phyloP scores from a whole-genome alignment of 129 eudicot genomes.

The Centaurea solstitialis region DNA sequence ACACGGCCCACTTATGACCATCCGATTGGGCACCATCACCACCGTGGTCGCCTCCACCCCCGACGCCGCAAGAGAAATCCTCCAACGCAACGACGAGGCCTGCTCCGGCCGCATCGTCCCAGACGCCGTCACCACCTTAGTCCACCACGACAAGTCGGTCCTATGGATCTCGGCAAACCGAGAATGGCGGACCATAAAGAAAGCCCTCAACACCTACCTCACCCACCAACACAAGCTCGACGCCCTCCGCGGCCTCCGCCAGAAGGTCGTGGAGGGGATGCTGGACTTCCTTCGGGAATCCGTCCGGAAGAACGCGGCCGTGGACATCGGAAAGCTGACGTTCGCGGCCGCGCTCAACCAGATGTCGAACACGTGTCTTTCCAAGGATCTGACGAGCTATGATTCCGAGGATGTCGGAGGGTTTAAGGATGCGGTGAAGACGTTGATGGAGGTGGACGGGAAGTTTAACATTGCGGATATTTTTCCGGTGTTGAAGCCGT shows the following conservation, averaged over 20 bases:
- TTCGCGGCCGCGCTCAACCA: conserved; percentile 42
- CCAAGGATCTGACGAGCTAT: conserved; percentile 29
- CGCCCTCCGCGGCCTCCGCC: conserved; percentile 22
- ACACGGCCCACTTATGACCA: conserved; percentile 24
- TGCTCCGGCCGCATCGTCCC: conserved; percentile 39
- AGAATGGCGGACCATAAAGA: conserved; percentile 38
- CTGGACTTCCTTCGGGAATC: conserved; percentile 17
- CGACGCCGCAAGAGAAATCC: conserved; percentile 29
- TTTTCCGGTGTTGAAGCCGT: conserved; percentile 31
- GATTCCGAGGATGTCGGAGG: conserved; percentile 13
- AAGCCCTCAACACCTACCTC: conserved; percentile 23
- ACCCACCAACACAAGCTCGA: conserved; percentile 28
- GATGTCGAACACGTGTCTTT: conserved; percentile 44
- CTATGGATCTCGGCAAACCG: conserved; percentile 32
- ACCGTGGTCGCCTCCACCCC: conserved; percentile 10
- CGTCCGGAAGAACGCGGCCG: not conserved
- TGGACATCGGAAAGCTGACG: conserved; percentile 36
- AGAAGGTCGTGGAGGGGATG: conserved; percentile 21
- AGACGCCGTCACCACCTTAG: conserved; percentile 25
- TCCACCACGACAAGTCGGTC: conserved; percentile 25
- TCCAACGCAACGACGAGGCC: conserved; percentile 39
- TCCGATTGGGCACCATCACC: conserved; percentile 15
- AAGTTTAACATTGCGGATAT: conserved; percentile 43
- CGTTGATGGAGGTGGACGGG: conserved; percentile 32
- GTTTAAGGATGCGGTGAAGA: conserved; percentile 18